phyloP scores from a whole-genome alignment of 2,329 filamentous ascomycete genomes.

The Calonectria naviculata region DNA sequence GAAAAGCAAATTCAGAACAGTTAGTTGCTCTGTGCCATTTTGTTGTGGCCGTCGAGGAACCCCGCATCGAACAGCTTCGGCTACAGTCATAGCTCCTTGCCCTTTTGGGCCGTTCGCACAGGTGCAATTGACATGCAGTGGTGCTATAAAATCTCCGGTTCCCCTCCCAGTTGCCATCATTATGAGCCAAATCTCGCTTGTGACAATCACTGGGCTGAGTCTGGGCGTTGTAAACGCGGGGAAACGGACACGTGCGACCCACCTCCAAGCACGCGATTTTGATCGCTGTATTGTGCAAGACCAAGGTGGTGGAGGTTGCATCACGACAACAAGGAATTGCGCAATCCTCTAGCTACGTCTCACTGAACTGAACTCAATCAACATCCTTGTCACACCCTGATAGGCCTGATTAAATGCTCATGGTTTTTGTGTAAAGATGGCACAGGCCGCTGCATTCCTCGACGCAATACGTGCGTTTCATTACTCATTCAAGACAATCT shows the following conservation, averaged over 20 bases:
- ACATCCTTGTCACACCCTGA: neutral
- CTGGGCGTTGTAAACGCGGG: conserved; percentile 13
- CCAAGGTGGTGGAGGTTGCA: neutral
- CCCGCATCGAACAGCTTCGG: neutral
- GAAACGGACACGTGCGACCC: conserved; percentile 5
- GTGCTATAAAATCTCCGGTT: neutral
- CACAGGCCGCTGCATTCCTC: neutral
- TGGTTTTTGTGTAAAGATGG: conserved; percentile 10
- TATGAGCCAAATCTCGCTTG: too few species aligned
- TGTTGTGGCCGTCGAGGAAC: neutral
- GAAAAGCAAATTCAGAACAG: too few species aligned
- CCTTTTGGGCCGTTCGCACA: neutral
- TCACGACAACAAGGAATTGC: conserved; percentile 9
- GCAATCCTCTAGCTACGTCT: neutral
- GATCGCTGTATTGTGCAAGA: neutral
- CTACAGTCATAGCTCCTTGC: neutral
- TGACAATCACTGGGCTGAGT: neutral
- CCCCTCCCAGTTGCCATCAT: neutral
- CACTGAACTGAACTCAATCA: neutral
- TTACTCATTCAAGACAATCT: neutral
- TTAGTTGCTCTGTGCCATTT: neutral
- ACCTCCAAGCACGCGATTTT: conserved; percentile 21
- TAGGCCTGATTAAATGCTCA: neutral
- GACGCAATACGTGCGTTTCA: neutral
- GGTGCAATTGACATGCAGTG: neutral